Percentiles rank a stretch among this genome's conserved stretches.
phyloP scores from a whole-genome alignment of 176 grass and related monocot genomes.

The sorghum (Sorghum bicolor) region DNA sequence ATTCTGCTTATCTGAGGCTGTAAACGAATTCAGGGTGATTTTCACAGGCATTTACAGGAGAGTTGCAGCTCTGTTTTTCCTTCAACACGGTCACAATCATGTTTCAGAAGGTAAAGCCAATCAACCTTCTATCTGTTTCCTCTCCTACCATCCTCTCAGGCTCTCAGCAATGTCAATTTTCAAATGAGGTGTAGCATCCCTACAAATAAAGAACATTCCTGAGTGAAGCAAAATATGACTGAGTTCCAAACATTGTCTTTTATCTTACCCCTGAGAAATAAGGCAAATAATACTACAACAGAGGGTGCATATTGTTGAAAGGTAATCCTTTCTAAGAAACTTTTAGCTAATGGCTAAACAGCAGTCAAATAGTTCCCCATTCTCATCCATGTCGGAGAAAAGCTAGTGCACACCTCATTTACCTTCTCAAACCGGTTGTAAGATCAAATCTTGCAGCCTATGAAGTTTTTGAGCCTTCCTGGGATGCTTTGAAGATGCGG shows the following conservation, averaged over 20 bases:
- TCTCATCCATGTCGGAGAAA: not conserved
- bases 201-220: not conserved
- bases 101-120: not conserved
- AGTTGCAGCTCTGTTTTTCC: not conserved
- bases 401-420: not conserved
- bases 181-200: not conserved
- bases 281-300: not conserved
- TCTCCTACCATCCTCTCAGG: not conserved
- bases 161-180: not conserved
- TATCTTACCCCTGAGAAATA: not conserved
- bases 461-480: constrained; percentile 54
- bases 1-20: not conserved
- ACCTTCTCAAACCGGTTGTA: not conserved
- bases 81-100: not conserved
- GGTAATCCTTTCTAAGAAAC: not conserved
- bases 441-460: constrained; percentile 34
- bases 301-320: not conserved
- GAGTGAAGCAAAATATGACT: not conserved
- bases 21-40: not conserved
- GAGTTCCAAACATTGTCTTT: not conserved
- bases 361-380: not conserved
- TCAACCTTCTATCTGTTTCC: not conserved
- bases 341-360: not conserved
- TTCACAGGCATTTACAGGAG: not conserved
- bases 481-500: constrained; percentile 83